Percentiles rank a stretch among this genome's conserved stretches.
phyloP scores from a whole-genome alignment of 73 alveolate species.

The Paramecium pentaurelia region DNA sequence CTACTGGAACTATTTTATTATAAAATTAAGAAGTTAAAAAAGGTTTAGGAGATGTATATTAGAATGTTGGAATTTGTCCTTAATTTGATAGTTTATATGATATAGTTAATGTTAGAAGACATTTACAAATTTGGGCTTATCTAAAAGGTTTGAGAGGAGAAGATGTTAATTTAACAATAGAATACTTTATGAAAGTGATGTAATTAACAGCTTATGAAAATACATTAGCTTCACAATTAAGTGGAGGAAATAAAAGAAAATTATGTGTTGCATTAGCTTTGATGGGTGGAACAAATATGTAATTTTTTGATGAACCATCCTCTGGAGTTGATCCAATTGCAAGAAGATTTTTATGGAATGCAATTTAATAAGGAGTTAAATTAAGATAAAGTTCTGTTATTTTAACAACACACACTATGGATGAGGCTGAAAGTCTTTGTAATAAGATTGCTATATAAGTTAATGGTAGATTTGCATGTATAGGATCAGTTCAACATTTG shows the following conservation, averaged over 20 bases:
- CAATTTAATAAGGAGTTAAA: slow-evolving; percentile 64
- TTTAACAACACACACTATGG: slow-evolving; percentile 57
- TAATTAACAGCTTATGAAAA: slow-evolving; percentile 77
- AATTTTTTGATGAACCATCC: slow-evolving; percentile 84
- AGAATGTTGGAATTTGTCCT: slow-evolving; percentile 97
- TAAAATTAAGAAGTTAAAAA: slow-evolving; percentile 76
- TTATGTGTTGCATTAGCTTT: slow-evolving; percentile 83
- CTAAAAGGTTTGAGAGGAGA: slow-evolving; percentile 88
- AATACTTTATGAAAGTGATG: slow-evolving; percentile 87
- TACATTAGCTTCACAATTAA: slow-evolving; percentile 83
- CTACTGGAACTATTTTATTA: slow-evolving; percentile 58
- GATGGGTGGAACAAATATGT: slow-evolving; percentile 73
- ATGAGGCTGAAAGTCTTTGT: slow-evolving; percentile 65
- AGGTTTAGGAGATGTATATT: slow-evolving; percentile 79
- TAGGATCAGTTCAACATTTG: slow-evolving; percentile 87
- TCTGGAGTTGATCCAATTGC: slow-evolving; percentile 87
- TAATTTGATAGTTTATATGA: slow-evolving; percentile 95
- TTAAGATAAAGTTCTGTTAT: slow-evolving; percentile 49
- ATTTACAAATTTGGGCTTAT: slow-evolving; percentile 87
- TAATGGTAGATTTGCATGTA: slow-evolving; percentile 86
- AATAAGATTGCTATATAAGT: slow-evolving; percentile 94
- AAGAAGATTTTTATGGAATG: slow-evolving; percentile 96
- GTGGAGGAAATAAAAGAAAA: slow-evolving; percentile 91
- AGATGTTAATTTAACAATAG: slow-evolving; percentile 67
- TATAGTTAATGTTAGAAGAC: slow-evolving; percentile 87